Evolutionary conservation across 2,329 filamentous ascomycete species (phyloP), one percentile per base, ranked within the genome.

Genomic region (Juglanconis oblonga): DNA sequence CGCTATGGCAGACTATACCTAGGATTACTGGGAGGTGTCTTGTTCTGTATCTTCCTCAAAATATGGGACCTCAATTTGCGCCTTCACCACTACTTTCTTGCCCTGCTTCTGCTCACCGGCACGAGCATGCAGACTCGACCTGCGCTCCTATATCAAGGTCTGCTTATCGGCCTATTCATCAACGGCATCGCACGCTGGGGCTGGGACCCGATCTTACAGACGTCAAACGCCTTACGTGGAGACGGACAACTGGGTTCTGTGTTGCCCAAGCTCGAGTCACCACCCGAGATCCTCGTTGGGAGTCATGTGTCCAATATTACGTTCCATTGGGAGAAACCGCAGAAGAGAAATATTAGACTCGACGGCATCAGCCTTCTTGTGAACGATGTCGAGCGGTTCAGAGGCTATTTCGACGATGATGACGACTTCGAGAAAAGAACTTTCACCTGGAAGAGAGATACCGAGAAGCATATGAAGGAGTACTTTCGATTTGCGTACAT

Each of bases 151-250:
- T 98, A 95, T 69, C 94, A 98, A 73, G 95, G 95, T 10, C 79
- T 99, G 1, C 80, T 99, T 0, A 78, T 98, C 7, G 95, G 95
- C 0, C 82, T 98, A 0, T 98, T 97, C 73, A 88, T 97, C 76
- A 97, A 97, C 71, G 94, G 95, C 55, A 87, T 96, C 62, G 94
- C 93, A 4, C 84, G 94, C 48, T 98, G 95, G 95, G 93, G 93
- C 0, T 99, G 96, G 72, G 93, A 92, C 63, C 83, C 89, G 1
- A 86, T 99, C 51, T 82, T 99, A 14, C 88, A 99, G 74, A 98
- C 95, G 0, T 85, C 90, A 0, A 81, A 75, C 0, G 86, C 87
- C 1, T 76, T 99, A 31, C 86, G 87, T 57, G 87, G 85, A n/a
- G 87, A 89, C 64, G 85, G 84, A 0, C 83, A 87, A 61, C 74